Percentiles rank a stretch among this genome's conserved stretches.
Evolutionary conservation across 2,329 filamentous ascomycete species (phyloP).

Genomic region (Arthroderma sp.): DNA sequence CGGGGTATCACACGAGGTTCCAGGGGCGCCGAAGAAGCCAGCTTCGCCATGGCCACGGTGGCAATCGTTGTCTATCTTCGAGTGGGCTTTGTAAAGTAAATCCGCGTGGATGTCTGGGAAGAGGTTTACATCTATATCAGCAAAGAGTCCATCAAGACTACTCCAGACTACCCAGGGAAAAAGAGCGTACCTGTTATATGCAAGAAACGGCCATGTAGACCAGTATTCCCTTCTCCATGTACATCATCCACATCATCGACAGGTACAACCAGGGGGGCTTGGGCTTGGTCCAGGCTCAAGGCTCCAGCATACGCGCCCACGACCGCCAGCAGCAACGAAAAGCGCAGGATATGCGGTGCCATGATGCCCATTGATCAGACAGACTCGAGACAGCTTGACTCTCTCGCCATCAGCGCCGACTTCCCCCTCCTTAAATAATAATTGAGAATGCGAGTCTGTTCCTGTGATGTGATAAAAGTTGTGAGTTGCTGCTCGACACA

Average conservation of each 20-base stretch:
- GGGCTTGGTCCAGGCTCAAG: conserved; percentile 2
- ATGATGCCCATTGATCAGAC: neutral
- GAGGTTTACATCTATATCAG: conserved; percentile 2
- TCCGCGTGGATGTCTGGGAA: conserved; percentile 82
- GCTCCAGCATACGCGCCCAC: neutral
- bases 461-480: neutral
- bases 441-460: neutral
- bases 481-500: neutral
- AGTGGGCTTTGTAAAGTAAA: conserved; percentile 67
- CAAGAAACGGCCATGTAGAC: conserved; percentile 61
- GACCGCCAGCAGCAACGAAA: neutral
- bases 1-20: conserved; percentile 79
- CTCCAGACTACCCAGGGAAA: neutral
- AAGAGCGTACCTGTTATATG: conserved; percentile 63
- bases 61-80: conserved; percentile 62
- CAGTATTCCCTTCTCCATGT: neutral
- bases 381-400: neutral
- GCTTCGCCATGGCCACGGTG: conserved; percentile 67
- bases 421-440: neutral
- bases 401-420: conserved; percentile 1
- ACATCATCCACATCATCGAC: neutral
- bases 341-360: neutral
- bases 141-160: conserved; percentile 8
- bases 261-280: conserved; percentile 3
- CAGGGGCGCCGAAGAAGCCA: conserved; percentile 73